Evolutionary conservation across 2,329 filamentous ascomycete genomes (phyloP).

Genomic region (Curvularia sp.): DNA sequence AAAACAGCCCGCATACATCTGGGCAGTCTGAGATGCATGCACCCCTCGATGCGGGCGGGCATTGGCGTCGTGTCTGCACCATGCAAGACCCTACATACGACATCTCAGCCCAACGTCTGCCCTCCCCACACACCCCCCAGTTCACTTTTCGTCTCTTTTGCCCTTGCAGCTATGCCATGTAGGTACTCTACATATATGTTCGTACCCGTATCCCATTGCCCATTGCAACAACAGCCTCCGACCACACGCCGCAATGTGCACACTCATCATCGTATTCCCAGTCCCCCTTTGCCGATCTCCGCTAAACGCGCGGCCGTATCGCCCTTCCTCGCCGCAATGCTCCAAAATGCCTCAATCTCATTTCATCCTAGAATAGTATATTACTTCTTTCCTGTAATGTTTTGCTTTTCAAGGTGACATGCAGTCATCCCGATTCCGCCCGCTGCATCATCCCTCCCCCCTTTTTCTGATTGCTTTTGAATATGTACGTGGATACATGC

Average conservation of each 20-base stretch:
- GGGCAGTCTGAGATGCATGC: background rate
- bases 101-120: background rate
- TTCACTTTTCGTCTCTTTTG: background rate
- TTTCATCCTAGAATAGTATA: background rate
- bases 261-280: background rate
- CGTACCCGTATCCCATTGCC: background rate
- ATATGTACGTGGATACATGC: background rate
- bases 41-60: background rate
- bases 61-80: background rate
- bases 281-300: background rate
- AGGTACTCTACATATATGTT: background rate
- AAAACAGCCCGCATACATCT: background rate
- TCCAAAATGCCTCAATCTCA: background rate
- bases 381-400: background rate
- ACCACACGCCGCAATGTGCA: background rate
- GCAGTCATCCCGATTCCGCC: background rate
- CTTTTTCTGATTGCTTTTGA: background rate
- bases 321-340: no score
- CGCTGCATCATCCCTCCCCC: background rate
- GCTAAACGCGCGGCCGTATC: background rate
- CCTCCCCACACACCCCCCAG: no score
- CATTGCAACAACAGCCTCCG: background rate
- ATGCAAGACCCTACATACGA: background rate
- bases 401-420: background rate
- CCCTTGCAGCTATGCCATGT: background rate